Base-by-base conservation (phyloP, 768 basidiomycete species). In the Butyriboletus loyo region DNA sequence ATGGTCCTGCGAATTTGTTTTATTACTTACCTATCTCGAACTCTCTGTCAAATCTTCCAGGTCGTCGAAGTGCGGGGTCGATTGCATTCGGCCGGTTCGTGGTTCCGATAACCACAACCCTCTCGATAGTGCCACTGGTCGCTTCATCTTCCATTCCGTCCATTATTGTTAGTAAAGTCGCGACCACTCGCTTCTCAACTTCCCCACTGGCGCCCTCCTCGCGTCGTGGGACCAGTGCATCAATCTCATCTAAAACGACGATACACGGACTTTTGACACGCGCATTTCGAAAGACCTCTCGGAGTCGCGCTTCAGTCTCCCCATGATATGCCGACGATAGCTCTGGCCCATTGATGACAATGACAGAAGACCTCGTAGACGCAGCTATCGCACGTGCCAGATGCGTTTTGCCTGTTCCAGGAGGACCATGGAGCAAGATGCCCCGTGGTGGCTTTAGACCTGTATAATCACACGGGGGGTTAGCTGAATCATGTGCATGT, bases 361-460 rank as follows among this genome's bases (percentile, higher is more conserved):
- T 80, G n/a, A 97, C 89, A 25, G 86, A 84, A 7, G 93, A 89
- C 28, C 80, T 81, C 1, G 89, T 90, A 6, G 94, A 92, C 0
- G 85, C 80, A 4, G 96, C 94, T 53, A 99, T 94, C 14, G 94
- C 91, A 55, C 93, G 86, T 11, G 97, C 96, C 2, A 99, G 77
- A 64, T 97, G 93, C 0, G 97, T 99, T 73, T 99, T 99, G 15
- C 97, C 97, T 9, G 97, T 98, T 34, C 97, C 97, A 3, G 97
- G 93, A 11, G 94, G 95, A 11, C 97, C 97, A 68, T 98, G 87
- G 2, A 99, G 81, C 19, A 98, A 80, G 40, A 98, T 88, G 5
- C 97, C 97, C 41, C 91, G 85, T n/a, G 96, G 95, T 15, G 96
- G 95, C 62, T 90, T 94, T n/a, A 99, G 77, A 32, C 90, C 92